Percentiles rank a stretch among this genome's conserved stretches.
These are phyloP conservation scores for Sugiyamaella valdiviana DNA, from an alignment of 805 yeast species.

Conservation along the genomic window DNA sequence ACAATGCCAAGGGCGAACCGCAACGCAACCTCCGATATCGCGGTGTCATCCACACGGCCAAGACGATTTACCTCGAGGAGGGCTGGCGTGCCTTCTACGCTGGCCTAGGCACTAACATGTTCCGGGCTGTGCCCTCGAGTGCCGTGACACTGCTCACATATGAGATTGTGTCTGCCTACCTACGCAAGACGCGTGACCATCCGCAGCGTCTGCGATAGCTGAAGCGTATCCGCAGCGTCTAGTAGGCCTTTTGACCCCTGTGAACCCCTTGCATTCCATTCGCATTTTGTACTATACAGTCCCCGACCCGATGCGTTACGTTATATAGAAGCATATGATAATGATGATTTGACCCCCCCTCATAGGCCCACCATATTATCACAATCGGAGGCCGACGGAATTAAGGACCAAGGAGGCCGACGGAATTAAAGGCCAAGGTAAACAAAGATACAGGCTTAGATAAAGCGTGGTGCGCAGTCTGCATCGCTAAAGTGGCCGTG, in stretches of 20 bases:
- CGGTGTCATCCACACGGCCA: slow-evolving; percentile 33
- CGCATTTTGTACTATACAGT: background rate
- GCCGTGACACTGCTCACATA: slow-evolving; percentile 93
- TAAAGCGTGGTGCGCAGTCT: background rate
- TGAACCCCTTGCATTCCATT: background rate
- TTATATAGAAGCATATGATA: background rate
- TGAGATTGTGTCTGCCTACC: slow-evolving; percentile 42
- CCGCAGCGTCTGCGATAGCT: background rate
- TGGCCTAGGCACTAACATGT: slow-evolving; percentile 78
- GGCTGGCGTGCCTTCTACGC: slow-evolving; percentile 82
- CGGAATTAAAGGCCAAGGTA: background rate
- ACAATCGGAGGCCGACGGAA: background rate
- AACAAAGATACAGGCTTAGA: background rate
- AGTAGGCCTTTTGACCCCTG: no score
- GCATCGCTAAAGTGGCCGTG: background rate
- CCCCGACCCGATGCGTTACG: background rate
- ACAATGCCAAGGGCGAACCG: slow-evolving; percentile 11
- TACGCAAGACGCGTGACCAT: slow-evolving; percentile 7
- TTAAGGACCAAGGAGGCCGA: background rate
- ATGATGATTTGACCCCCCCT: background rate
- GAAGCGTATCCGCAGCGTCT: background rate
- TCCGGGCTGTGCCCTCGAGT: slow-evolving; percentile 89
- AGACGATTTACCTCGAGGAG: slow-evolving; percentile 50
- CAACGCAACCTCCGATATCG: slow-evolving; percentile 23
- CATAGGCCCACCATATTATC: no score